Evolutionary conservation across 78 protist genomes (phyloP), one percentile per base, ranked within the genome.

Genomic region (Cavenderia fasciculata): DNA sequence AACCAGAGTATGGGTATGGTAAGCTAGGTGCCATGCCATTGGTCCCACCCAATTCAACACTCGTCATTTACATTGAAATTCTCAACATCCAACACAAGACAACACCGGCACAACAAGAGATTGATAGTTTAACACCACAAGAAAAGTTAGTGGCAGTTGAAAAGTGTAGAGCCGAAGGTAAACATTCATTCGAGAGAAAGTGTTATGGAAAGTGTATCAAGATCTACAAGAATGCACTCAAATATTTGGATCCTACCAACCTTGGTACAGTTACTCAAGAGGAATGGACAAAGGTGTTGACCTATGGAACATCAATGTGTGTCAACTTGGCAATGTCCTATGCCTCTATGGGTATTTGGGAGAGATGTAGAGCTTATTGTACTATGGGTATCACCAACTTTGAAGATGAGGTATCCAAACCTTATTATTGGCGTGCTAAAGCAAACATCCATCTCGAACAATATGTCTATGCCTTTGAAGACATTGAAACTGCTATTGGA

Each of bases 41-140:
- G 21, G 44, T 74, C 27, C 82, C 82, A 56, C 61, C 82, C 72
- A 74, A 74, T 59, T 10, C 36, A 38, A 44, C 82, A 7, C 19
- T 74, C 21, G 7, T 74, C 72, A 8, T 27, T 33, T 38, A 74
- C 51, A 31, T 74, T 41, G 82, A 74, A 63, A 40, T 38, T 43
- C 4, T 51, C 29, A 8, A 8, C 44, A 74, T 74, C n/a, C 69
- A 61, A 4, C 31, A 61, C 36, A 61, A 31, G 16, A 11, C 16
- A 5, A 7, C 16, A 12, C 69, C 69, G 16, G 5, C 36, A 6
- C 6, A 61, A 12, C 69, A 34, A 10, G 43, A 4, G 43, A 61
- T 61, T 31, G 16, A 5, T n/a, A 61, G 43, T 11, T 34, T 18
- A 10, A 14, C 69, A 27, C 6, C 31, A 4, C n/a, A 34, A 34